Evolutionary conservation across 805 yeast genomes (phyloP).

Genomic region (Candida khao-thaluensis): DNA sequence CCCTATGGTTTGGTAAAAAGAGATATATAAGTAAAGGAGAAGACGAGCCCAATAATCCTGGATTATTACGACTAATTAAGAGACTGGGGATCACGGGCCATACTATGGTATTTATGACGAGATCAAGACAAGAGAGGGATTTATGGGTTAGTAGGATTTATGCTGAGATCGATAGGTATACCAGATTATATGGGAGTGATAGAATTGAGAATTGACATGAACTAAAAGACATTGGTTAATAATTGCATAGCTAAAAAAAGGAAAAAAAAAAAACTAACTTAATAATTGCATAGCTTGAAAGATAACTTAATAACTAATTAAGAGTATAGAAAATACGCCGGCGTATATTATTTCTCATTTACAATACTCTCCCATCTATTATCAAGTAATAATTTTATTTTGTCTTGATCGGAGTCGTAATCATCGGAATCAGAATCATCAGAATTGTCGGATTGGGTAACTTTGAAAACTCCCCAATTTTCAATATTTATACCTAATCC

Average conservation of each 20-base stretch:
- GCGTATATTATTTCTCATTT: slow-evolving; percentile 5
- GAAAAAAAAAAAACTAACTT: too few species aligned
- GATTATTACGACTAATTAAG: slow-evolving; percentile 44
- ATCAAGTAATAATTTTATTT: slow-evolving; percentile 11
- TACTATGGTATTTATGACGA: slow-evolving; percentile 71
- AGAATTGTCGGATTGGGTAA: background rate
- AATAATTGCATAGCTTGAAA: too few species aligned
- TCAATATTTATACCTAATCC: slow-evolving; percentile 1
- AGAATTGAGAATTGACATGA: too few species aligned
- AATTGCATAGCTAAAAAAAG: too few species aligned
- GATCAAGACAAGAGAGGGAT: slow-evolving; percentile 81
- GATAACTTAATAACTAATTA: too few species aligned
- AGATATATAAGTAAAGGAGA: slow-evolving; percentile 35
- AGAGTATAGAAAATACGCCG: too few species aligned
- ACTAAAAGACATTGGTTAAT: too few species aligned
- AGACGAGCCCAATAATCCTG: slow-evolving; percentile 38
- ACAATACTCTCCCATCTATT: slow-evolving; percentile 12
- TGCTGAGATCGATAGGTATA: slow-evolving; percentile 46
- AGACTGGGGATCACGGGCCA: slow-evolving; percentile 67
- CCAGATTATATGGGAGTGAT: slow-evolving; percentile 13
- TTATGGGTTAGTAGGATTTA: slow-evolving; percentile 63
- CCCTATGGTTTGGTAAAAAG: slow-evolving; percentile 78
- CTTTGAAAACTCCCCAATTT: slow-evolving; percentile 2
- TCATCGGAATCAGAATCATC: slow-evolving; percentile 18
- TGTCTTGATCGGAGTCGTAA: slow-evolving; percentile 24